Percentiles rank a stretch among this genome's conserved stretches.
phyloP scores from a whole-genome alignment of 768 basidiomycete genomes.

The Ramaria rubella region DNA sequence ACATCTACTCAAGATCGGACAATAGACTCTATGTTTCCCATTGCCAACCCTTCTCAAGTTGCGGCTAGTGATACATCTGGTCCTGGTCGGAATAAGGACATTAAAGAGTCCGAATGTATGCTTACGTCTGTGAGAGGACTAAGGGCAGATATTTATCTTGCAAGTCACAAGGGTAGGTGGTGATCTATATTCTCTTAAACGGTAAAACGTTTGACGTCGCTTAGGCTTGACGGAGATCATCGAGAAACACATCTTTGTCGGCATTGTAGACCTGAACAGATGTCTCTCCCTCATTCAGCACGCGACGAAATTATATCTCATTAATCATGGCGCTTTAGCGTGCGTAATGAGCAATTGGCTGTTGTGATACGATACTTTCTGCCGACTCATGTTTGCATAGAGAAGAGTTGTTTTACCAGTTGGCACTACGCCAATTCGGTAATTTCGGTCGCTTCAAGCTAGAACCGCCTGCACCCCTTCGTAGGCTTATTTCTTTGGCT shows the following conservation, averaged over 20 bases:
- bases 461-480: slow-evolving; percentile 73
- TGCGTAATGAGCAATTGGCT: slow-evolving; percentile 35
- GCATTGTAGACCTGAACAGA: slow-evolving; percentile 71
- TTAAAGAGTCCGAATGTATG: slow-evolving; percentile 70
- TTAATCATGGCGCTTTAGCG: slow-evolving; percentile 82
- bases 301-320: slow-evolving; percentile 80
- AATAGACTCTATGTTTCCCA: slow-evolving; percentile 90
- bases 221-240: slow-evolving; percentile 79
- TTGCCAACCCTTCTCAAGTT: slow-evolving; percentile 45
- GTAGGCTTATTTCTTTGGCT: slow-evolving; percentile 68
- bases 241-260: slow-evolving; percentile 85
- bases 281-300: slow-evolving; percentile 82
- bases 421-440: slow-evolving; percentile 88
- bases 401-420: slow-evolving; percentile 93
- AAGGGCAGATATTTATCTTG: slow-evolving; percentile 50
- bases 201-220: neutral
- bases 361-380: too few relatives aligned
- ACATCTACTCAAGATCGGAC: slow-evolving; percentile 84
- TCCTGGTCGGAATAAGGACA: slow-evolving; percentile 38
- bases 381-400: slow-evolving; percentile 32
- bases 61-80: slow-evolving; percentile 11
- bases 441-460: slow-evolving; percentile 69
- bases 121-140: slow-evolving; percentile 69
- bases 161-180: slow-evolving; percentile 61
- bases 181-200: neutral